A percentile compares a stretch with the other conserved stretches of the same genome.
These are phyloP conservation scores for Onygena corvina DNA, from an alignment of 2,329 filamentous ascomycete genomes.

Conservation along the genomic window DNA sequence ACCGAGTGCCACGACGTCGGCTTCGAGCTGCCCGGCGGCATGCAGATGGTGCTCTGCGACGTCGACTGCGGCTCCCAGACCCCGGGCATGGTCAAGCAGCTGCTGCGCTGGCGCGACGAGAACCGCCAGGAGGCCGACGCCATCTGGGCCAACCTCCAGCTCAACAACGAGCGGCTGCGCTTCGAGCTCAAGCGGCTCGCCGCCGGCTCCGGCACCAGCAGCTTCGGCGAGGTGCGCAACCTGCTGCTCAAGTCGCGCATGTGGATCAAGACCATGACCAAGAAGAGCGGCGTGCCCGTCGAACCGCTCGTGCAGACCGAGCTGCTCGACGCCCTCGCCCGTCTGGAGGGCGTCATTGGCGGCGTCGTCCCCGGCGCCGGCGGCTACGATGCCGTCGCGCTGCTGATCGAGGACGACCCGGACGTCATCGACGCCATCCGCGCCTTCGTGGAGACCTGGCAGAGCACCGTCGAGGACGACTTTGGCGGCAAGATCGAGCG, in stretches of 20 bases:
- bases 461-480: conserved; percentile 34
- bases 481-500: conserved; percentile 36
- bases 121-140: conserved; percentile 51
- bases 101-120: conserved; percentile 65
- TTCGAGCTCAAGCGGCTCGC: conserved; percentile 46
- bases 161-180: conserved; percentile 59
- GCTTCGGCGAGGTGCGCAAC: conserved; percentile 41
- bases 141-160: conserved; percentile 66
- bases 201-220: conserved; percentile 32
- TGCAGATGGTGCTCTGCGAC: conserved; percentile 83
- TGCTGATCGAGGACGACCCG: conserved; percentile 64
- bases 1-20: conserved; percentile 58
- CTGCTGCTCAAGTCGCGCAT: conserved; percentile 42
- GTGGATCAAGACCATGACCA: conserved; percentile 65
- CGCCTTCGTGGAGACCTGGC: conserved; percentile 55
- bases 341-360: conserved; percentile 67
- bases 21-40: conserved; percentile 57
- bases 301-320: conserved; percentile 78
- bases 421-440: conserved; percentile 50
- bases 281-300: conserved; percentile 64
- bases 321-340: conserved; percentile 62
- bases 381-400: conserved; percentile 76
- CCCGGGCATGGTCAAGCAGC: conserved; percentile 87
- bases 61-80: conserved; percentile 91
- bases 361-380: conserved; percentile 91